phyloP scores from a whole-genome alignment of 371 early-diverging fungal genomes.

The Mucor piriformis region DNA sequence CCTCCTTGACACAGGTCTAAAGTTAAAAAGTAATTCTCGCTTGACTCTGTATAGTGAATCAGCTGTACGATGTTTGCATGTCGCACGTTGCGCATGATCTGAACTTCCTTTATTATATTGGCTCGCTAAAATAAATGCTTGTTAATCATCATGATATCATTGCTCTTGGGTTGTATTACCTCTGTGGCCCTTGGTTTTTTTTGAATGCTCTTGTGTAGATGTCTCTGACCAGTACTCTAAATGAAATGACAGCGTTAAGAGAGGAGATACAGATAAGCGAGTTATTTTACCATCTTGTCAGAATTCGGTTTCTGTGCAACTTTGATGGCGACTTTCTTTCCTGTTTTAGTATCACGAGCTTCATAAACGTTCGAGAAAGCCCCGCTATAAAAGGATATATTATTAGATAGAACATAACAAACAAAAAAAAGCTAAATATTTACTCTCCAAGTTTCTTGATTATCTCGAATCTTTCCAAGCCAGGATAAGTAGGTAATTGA shows the following conservation, averaged over 20 bases:
- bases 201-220: conserved; percentile 32
- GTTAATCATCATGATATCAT: conserved; percentile 25
- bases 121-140: conserved; percentile 50
- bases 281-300: conserved; percentile 48
- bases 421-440: conserved; percentile 4
- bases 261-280: conserved; percentile 65
- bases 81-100: conserved; percentile 76
- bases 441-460: conserved; percentile 66
- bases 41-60: conserved; percentile 59
- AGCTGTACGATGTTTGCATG: conserved; percentile 80
- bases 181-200: conserved; percentile 37
- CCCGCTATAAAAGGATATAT: conserved; percentile 50
- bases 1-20: conserved; percentile 88
- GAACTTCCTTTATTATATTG: conserved; percentile 80
- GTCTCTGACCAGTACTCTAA: conserved; percentile 24
- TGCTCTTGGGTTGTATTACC: conserved; percentile 14
- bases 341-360: conserved; percentile 58
- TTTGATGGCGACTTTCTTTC: conserved; percentile 75
- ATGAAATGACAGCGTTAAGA: not conserved
- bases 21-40: conserved; percentile 70
- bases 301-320: conserved; percentile 64
- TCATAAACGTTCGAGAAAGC: conserved; percentile 83
- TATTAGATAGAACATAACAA: not conserved
- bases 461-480: conserved; percentile 50
- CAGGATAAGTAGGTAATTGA: conserved; percentile 49